Conservation (phyloP, 129 eudicot genomes). For the Smallanthus sonchifolius region DNA sequence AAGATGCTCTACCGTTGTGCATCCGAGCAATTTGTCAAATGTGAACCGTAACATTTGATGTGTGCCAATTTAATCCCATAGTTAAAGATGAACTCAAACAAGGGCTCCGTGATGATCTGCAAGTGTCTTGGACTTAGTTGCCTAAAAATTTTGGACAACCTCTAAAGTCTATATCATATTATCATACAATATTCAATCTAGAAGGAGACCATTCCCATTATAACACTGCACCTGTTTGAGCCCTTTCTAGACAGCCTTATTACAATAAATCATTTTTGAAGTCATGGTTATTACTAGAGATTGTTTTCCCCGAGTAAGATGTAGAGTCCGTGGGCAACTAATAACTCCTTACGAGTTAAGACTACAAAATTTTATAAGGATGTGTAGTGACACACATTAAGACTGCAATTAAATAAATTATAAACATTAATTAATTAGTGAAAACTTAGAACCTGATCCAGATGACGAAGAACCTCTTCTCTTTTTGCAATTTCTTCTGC, state of each 20-base stretch:
- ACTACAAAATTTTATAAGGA: neutral
- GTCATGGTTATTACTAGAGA: neutral
- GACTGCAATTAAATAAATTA: neutral
- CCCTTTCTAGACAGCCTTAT: neutral
- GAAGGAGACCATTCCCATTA: neutral
- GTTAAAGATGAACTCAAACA: slow-evolving; percentile 3
- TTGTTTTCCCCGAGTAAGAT: neutral
- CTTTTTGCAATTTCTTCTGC: slow-evolving; percentile 30
- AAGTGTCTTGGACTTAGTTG: neutral
- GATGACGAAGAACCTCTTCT: slow-evolving; percentile 39
- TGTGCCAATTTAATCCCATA: slow-evolving; percentile 1
- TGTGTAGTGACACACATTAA: neutral
- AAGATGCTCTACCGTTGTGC: neutral
- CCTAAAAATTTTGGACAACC: neutral
- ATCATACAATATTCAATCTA: neutral
- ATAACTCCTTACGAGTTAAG: neutral
- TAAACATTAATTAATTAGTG: neutral
- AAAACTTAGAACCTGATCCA: slow-evolving; percentile 25
- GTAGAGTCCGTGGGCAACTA: neutral
- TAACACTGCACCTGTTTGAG: slow-evolving; percentile 6
- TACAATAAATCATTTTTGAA: neutral
- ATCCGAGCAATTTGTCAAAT: neutral
- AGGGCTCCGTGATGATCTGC: neutral
- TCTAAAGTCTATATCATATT: neutral
- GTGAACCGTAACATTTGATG: neutral